Evolutionary conservation across 352 stramenopile species (phyloP).

Genomic region (Phytopythium montanum): DNA sequence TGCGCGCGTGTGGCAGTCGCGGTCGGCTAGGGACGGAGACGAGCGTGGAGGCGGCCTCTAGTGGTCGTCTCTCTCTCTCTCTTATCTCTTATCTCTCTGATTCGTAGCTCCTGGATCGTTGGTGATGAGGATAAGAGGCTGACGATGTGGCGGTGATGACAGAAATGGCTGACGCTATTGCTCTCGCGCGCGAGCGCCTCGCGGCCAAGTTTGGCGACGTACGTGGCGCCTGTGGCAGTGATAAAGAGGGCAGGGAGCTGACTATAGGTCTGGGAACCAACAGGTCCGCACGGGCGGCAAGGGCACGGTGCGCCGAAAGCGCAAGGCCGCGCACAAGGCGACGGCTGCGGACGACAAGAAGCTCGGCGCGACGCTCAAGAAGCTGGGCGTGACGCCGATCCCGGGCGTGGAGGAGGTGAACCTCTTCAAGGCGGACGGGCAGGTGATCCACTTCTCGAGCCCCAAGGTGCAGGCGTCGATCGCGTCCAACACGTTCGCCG

Average conservation of each 20-base stretch:
- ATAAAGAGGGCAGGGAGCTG: background rate
- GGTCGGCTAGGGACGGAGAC: background rate
- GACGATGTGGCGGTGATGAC: background rate
- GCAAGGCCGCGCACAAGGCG: conserved; percentile 93
- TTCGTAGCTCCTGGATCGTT: too few species aligned
- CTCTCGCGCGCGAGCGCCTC: conserved; percentile 83
- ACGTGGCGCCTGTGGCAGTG: conserved; percentile 8
- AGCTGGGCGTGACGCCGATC: conserved; percentile 97
- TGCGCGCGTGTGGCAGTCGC: conserved; percentile 6
- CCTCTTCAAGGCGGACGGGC: conserved; percentile 99
- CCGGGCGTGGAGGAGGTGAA: conserved; percentile 99
- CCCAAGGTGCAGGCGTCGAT: conserved; percentile 99
- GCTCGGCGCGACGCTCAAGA: conserved; percentile 96
- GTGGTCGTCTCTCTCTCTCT: background rate
- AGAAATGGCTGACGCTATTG: conserved; percentile 88
- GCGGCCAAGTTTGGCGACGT: conserved; percentile 84
- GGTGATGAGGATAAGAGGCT: background rate
- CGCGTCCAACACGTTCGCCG: conserved; percentile 98
- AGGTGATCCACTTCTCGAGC: conserved; percentile 98
- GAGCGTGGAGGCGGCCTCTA: background rate
- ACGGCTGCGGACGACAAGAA: conserved; percentile 97
- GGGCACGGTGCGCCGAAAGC: conserved; percentile 95
- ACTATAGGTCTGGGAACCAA: background rate
- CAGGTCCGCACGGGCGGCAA: conserved; percentile 94
- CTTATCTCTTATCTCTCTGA: background rate